phyloP scores from a whole-genome alignment of 352 stramenopile species.

The Phytophthora niederhauseri region DNA sequence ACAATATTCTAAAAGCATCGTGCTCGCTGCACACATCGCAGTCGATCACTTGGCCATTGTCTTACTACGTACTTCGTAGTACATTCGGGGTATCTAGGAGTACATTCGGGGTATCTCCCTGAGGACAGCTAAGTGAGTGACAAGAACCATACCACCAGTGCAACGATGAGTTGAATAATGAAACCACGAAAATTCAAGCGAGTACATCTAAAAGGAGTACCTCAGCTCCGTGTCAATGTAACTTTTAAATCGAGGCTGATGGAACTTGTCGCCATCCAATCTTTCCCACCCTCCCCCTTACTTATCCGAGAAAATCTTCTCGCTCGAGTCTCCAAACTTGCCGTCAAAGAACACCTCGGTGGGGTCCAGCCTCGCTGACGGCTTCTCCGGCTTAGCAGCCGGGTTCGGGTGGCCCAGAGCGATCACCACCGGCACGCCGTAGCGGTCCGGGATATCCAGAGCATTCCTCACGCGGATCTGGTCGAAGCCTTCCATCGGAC shows the following conservation, averaged over 20 bases:
- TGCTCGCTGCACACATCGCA: too few species aligned
- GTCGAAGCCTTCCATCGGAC: constrained; percentile 85
- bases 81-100: too few species aligned
- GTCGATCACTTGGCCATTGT: too few species aligned
- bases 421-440: constrained; percentile 77
- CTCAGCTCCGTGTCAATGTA: neutral
- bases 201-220: too few species aligned
- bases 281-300: constrained; percentile 4
- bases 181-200: too few species aligned
- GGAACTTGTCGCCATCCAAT: neutral
- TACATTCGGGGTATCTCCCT: too few species aligned
- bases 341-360: constrained; percentile 87
- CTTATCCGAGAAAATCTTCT: constrained; percentile 57
- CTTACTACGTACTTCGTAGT: too few species aligned
- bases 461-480: constrained; percentile 61
- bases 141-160: too few species aligned
- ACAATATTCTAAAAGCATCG: too few species aligned
- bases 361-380: constrained; percentile 55
- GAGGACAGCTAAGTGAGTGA: too few species aligned
- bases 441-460: constrained; percentile 82
- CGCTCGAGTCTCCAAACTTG: constrained; percentile 77
- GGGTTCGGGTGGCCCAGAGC: constrained; percentile 65
- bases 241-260: neutral
- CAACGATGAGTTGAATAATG: too few species aligned
- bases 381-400: constrained; percentile 20